Evolutionary conservation across 192 early-diverging fungal species (phyloP), one percentile per base, ranked within the genome.

Genomic region (Coemansia sp.): DNA sequence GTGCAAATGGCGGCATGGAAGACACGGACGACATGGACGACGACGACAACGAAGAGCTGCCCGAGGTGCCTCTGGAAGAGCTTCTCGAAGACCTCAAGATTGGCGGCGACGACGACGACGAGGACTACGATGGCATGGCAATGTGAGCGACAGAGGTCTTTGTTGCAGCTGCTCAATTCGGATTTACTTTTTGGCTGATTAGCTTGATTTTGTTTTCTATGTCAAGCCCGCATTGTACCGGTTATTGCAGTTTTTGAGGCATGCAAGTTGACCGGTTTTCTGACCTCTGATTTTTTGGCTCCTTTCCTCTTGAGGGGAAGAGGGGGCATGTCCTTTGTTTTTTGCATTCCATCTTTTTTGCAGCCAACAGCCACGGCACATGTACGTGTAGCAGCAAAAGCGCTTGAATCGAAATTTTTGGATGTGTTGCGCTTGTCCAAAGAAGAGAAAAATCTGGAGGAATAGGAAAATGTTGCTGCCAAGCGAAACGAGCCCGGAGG

Each of bases 11-110:
- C 22, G 68, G 52, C 55, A 42, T 71, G 65, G 51, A 69, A 54
- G 65, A 68, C 28, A 73, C 63, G 20, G 82, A 83, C 36, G 81
- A 77, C 16, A 78, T 35, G 1, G 86, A 84, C 10, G 70, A 78
- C 29, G 89, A 89, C 50, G 85, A 86, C 29, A 93, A 93, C 55
- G 90, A 87, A 51, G 94, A 93, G 74, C 94, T 95, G 78, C 97
- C 97, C 20, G 94, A 98, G 75, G 86, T 99, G 58, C 75, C 87
- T 30, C 78, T 98, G 62, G 91, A 93, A 58, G 97, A 99, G 75
- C 83, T 99, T 61, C 74, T 99, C 58, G 93, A 98, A 54, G 94
- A 95, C 50, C 88, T 98, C 36, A 87, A 86, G 49, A 75, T 91
- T 47, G 79, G 88, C 55, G 87, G 81, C 62, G 89, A 83, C 24